Conservation (phyloP, 1,139 yeast genomes). For the Maudiozyma humilis region DNA sequence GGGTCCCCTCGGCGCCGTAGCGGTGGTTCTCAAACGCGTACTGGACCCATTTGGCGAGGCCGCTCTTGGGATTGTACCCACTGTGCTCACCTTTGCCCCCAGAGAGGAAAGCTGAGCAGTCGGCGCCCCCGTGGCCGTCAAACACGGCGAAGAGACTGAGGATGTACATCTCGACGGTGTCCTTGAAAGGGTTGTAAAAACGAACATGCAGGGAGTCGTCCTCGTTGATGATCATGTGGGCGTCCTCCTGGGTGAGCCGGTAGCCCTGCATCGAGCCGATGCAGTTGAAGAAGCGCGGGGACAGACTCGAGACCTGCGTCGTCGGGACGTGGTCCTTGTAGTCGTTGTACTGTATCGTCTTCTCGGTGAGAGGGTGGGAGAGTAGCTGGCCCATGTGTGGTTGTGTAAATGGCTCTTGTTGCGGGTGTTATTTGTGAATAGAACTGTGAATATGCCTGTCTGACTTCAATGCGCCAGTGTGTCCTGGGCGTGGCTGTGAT, state of each 20-base stretch:
- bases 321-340: constrained; percentile 24
- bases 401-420: too few species aligned
- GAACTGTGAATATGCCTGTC: neutral
- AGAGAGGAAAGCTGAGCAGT: constrained; percentile 49
- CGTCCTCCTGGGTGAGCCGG: constrained; percentile 70
- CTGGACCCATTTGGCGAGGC: constrained; percentile 27
- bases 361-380: constrained; percentile 70
- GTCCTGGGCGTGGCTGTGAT: too few species aligned
- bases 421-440: neutral
- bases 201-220: constrained; percentile 22
- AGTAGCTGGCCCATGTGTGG: constrained; percentile 60
- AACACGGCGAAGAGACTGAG: constrained; percentile 63
- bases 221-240: constrained; percentile 41
- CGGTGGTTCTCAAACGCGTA: constrained; percentile 27
- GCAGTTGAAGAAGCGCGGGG: constrained; percentile 42
- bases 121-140: constrained; percentile 75
- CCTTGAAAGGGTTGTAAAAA: constrained; percentile 29
- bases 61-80: constrained; percentile 14
- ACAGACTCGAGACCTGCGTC: constrained; percentile 8
- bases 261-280: constrained; percentile 78
- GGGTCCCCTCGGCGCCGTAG: constrained; percentile 18
- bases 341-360: constrained; percentile 42
- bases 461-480: too few species aligned
- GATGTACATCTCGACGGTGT: constrained; percentile 22
- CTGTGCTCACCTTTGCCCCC: constrained; percentile 13